Evolutionary conservation across 2,329 filamentous ascomycete species (phyloP).

Genomic region (Claviceps sp.): DNA sequence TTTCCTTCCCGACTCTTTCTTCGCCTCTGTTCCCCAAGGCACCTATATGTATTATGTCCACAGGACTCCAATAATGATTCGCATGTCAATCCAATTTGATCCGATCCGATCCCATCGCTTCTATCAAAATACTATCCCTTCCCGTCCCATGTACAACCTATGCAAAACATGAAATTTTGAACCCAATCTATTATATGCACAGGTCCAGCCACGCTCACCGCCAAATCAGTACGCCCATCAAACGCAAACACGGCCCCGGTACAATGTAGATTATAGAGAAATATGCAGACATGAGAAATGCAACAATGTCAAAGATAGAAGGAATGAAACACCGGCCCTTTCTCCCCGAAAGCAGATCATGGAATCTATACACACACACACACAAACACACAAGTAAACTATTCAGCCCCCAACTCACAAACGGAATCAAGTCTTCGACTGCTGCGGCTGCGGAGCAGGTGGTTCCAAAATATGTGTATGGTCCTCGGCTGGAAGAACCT

Average conservation of each 20-base stretch:
- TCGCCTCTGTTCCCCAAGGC: background rate
- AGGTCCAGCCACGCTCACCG: background rate
- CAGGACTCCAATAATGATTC: no score
- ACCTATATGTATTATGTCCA: background rate
- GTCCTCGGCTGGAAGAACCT: conserved; percentile 57
- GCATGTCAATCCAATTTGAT: background rate
- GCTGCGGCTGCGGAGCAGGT: conserved; percentile 30
- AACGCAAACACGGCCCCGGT: background rate
- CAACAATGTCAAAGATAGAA: background rate
- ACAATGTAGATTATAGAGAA: no score
- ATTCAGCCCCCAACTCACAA: no score
- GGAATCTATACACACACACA: no score
- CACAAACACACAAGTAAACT: no score
- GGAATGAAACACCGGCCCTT: background rate
- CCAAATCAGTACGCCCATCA: background rate
- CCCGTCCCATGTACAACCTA: background rate
- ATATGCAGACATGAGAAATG: background rate
- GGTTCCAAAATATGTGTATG: conserved; percentile 82
- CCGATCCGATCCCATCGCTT: background rate
- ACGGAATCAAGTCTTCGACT: conserved; percentile 9
- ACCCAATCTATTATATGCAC: background rate
- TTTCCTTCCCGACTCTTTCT: no score
- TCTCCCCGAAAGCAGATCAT: background rate
- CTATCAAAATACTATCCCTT: background rate
- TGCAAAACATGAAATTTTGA: background rate